phyloP scores from a whole-genome alignment of 73 alveolate genomes.

The Blepharisma stoltei region DNA sequence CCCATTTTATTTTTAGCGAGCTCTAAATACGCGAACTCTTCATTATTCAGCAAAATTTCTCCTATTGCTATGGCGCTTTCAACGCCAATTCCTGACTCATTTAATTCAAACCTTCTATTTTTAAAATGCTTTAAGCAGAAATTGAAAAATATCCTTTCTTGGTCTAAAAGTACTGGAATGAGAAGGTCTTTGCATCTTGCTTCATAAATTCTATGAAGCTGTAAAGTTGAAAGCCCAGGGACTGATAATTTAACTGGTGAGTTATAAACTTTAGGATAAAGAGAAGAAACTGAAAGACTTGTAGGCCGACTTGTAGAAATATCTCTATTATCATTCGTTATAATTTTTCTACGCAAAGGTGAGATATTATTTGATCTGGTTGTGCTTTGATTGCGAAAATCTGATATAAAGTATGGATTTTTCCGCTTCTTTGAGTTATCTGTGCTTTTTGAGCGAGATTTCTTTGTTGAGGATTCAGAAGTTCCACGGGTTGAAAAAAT shows the following conservation, averaged over 20 bases:
- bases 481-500: too few relatives aligned
- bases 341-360: too few relatives aligned
- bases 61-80: neutral
- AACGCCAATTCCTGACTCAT: neutral
- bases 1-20: slow-evolving; percentile 38
- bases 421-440: too few relatives aligned
- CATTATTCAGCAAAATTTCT: neutral
- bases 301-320: too few relatives aligned
- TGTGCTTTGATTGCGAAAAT: too few relatives aligned
- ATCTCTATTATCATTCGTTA: too few relatives aligned
- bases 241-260: neutral
- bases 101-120: slow-evolving; percentile 19
- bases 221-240: neutral
- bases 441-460: too few relatives aligned
- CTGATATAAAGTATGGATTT: too few relatives aligned
- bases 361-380: too few relatives aligned
- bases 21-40: slow-evolving; percentile 15
- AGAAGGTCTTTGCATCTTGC: slow-evolving; percentile 25
- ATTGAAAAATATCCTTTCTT: slow-evolving; percentile 15
- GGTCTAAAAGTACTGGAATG: neutral
- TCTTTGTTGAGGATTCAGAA: too few relatives aligned
- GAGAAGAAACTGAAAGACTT: too few relatives aligned
- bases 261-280: too few relatives aligned
- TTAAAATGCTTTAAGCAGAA: neutral
- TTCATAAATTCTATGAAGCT: neutral